Percentiles rank a stretch among this genome's conserved stretches.
phyloP scores from a whole-genome alignment of 1,139 yeast genomes.

The Candida anutae region DNA sequence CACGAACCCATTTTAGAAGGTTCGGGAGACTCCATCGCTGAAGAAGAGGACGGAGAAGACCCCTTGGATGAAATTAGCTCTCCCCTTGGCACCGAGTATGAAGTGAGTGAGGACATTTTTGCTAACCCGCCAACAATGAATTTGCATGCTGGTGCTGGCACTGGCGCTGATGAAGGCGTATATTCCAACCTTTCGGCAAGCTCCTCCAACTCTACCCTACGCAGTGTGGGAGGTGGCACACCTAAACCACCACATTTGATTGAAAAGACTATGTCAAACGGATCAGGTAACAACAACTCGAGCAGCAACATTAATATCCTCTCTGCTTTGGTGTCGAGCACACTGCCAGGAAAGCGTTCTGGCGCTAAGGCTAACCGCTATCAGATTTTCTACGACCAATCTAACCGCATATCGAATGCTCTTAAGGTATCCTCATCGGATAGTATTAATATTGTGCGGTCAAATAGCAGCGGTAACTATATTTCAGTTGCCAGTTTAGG shows the following conservation, averaged over 20 bases:
- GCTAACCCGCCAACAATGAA: slow-evolving; percentile 19
- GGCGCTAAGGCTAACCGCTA: slow-evolving; percentile 46
- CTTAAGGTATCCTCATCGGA: slow-evolving; percentile 38
- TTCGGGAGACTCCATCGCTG: slow-evolving; percentile 18
- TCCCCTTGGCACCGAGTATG: slow-evolving; percentile 4
- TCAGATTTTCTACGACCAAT: slow-evolving; percentile 44
- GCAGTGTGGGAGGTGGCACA: slow-evolving; percentile 6
- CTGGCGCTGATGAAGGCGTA: slow-evolving; percentile 11
- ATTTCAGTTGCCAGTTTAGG: neutral
- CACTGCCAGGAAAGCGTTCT: slow-evolving; percentile 26
- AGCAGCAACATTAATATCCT: slow-evolving; percentile 6
- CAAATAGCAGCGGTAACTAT: slow-evolving; percentile 14
- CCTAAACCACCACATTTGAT: slow-evolving; percentile 12
- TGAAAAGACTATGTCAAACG: slow-evolving; percentile 28
- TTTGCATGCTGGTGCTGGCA: too few species aligned
- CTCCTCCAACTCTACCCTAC: slow-evolving; percentile 30
- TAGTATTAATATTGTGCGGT: slow-evolving; percentile 25
- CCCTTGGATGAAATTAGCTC: slow-evolving; percentile 1
- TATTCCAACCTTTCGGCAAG: slow-evolving; percentile 26
- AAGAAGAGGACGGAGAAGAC: slow-evolving; percentile 12
- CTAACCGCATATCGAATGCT: slow-evolving; percentile 38
- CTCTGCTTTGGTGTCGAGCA: slow-evolving; percentile 6
- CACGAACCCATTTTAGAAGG: slow-evolving; percentile 28
- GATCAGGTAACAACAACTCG: slow-evolving; percentile 17
- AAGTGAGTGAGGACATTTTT: slow-evolving; percentile 9